Conservation (phyloP, 2,329 filamentous ascomycete species). For the Ceratocystis albifundus region DNA sequence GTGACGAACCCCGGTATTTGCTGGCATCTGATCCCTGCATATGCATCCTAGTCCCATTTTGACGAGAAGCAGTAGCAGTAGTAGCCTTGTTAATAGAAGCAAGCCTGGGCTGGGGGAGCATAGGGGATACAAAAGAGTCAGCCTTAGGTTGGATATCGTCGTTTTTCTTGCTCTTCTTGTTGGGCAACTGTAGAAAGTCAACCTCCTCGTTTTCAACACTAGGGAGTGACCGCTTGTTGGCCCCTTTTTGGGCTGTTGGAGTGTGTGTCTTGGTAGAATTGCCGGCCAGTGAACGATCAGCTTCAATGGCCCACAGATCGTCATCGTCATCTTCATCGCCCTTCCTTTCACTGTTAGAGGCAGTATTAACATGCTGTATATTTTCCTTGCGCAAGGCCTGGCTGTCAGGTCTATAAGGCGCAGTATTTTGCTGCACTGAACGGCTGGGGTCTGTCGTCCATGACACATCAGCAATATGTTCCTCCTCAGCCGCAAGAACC, state of each 20-base stretch:
- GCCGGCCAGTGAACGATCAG: slow-evolving; percentile 37
- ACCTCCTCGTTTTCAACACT: background rate
- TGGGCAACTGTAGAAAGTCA: slow-evolving; percentile 27
- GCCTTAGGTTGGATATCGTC: background rate
- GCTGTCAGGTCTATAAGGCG: background rate
- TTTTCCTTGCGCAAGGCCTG: slow-evolving; percentile 12
- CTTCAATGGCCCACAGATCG: slow-evolving; percentile 49
- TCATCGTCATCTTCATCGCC: slow-evolving; percentile 31
- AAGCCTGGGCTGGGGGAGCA: background rate
- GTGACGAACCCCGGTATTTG: slow-evolving; percentile 12
- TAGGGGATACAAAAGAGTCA: background rate
- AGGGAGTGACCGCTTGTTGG: slow-evolving; percentile 20
- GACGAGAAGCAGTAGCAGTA: background rate
- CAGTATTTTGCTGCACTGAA: slow-evolving; percentile 12
- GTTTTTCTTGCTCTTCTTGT: slow-evolving; percentile 19
- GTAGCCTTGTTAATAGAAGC: background rate
- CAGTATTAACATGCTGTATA: background rate
- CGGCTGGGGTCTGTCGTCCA: slow-evolving; percentile 22
- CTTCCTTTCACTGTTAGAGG: slow-evolving; percentile 16
- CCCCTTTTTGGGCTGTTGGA: slow-evolving; percentile 25
- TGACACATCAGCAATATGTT: slow-evolving; percentile 21
- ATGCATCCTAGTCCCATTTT: slow-evolving; percentile 15
- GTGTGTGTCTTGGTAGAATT: slow-evolving; percentile 22
- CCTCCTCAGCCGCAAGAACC: slow-evolving; percentile 20
- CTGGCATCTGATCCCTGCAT: slow-evolving; percentile 17